Evolutionary conservation across 2,329 filamentous ascomycete species (phyloP).

Genomic region (Fusarium sp.): DNA sequence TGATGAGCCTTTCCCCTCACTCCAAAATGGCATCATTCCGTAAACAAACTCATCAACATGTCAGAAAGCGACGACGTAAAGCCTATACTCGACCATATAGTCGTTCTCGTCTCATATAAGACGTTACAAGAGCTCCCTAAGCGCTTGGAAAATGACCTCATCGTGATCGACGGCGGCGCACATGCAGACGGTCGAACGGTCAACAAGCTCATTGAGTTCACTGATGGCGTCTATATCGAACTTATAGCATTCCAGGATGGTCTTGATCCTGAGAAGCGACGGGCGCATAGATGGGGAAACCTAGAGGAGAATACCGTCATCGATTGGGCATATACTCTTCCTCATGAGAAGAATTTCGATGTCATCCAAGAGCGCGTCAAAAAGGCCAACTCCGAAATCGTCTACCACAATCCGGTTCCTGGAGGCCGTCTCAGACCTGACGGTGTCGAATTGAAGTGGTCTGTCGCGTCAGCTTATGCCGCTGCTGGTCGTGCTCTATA

Average conservation of each 20-base stretch:
- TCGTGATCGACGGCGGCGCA: constrained; percentile 21
- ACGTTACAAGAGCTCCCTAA: constrained; percentile 17
- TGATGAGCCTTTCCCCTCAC: not conserved
- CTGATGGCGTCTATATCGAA: constrained; percentile 29
- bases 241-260: constrained; percentile 31
- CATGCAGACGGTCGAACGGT: constrained; percentile 30
- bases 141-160: not conserved
- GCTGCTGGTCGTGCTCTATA: constrained; percentile 1
- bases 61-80: fast-evolving
- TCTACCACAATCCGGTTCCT: constrained; percentile 8
- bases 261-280: constrained; percentile 21
- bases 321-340: constrained; percentile 33
- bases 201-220: constrained; percentile 24
- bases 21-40: not conserved
- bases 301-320: constrained; percentile 15
- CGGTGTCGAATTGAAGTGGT: constrained; percentile 28
- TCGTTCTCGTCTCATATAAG: constrained; percentile 21
- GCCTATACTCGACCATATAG: constrained; percentile 28
- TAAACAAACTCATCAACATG: not conserved
- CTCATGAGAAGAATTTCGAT: constrained; percentile 3
- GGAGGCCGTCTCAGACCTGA: constrained; percentile 28
- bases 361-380: constrained; percentile 8
- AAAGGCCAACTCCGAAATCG: not conserved
- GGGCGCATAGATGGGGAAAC: constrained; percentile 22
- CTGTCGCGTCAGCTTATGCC: constrained; percentile 21